phyloP scores from a whole-genome alignment of 306 rosid species.

The Gastrolobium bilobum region DNA sequence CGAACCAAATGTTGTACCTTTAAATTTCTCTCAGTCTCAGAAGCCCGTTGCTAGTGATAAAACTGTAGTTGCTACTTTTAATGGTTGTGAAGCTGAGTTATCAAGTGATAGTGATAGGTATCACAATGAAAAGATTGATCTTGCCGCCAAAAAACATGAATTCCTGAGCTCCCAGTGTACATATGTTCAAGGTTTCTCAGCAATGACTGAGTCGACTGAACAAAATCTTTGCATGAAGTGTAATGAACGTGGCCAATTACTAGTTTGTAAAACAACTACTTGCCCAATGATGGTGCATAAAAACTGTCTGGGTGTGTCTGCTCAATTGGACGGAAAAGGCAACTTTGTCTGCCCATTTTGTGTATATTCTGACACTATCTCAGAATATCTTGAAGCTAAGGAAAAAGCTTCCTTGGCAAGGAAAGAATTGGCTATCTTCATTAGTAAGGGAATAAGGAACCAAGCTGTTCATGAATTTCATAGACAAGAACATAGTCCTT shows the following conservation, averaged over 20 bases:
- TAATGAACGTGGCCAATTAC: constrained; percentile 65
- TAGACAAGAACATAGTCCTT: constrained; percentile 45
- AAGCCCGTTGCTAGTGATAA: constrained; percentile 51
- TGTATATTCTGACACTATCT: constrained; percentile 59
- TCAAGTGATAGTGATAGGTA: constrained; percentile 51
- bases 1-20: constrained; percentile 40
- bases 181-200: constrained; percentile 48
- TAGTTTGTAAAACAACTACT: constrained; percentile 63
- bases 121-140: constrained; percentile 53
- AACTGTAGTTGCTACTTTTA: constrained; percentile 48
- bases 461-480: constrained; percentile 40
- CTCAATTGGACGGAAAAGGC: constrained; percentile 54
- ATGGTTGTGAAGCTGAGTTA: constrained; percentile 46
- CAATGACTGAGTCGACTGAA: constrained; percentile 39
- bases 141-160: constrained; percentile 56
- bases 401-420: constrained; percentile 61
- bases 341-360: constrained; percentile 82
- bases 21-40: constrained; percentile 45
- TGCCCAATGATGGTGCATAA: constrained; percentile 77
- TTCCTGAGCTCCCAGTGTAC: constrained; percentile 55
- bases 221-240: constrained; percentile 62
- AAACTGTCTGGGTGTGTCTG: constrained; percentile 60
- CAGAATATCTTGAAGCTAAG: constrained; percentile 73
- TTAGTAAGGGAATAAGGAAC: constrained; percentile 44
- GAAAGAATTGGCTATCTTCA: constrained; percentile 60